Evolutionary conservation across 345 rosid species (phyloP).

Genomic region (Eucalyptus marginata): DNA sequence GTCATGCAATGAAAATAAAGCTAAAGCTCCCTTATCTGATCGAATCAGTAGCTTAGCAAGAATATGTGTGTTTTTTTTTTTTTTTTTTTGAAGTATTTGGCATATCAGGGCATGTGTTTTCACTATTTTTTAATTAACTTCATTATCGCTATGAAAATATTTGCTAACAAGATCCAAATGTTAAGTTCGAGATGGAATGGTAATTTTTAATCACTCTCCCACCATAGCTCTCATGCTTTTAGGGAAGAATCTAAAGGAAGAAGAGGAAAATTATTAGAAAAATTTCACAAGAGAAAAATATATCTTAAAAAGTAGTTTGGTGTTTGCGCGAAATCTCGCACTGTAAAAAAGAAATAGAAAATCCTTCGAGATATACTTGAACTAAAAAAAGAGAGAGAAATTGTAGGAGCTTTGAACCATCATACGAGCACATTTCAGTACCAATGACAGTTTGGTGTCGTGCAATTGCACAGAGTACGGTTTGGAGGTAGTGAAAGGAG

Average conservation of each 20-base stretch:
- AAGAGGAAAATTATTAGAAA: background rate
- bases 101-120: accelerated
- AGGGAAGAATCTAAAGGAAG: background rate
- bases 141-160: background rate
- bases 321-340: background rate
- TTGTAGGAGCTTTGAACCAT: accelerated
- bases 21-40: accelerated
- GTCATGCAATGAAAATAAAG: background rate
- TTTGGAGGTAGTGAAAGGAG: background rate
- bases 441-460: background rate
- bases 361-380: background rate
- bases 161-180: background rate
- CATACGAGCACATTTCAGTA: background rate
- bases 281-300: background rate
- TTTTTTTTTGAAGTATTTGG: background rate
- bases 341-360: background rate
- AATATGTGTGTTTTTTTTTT: accelerated
- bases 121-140: background rate
- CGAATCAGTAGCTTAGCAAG: accelerated
- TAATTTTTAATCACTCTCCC: background rate
- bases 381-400: background rate
- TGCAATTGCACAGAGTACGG: background rate
- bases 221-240: background rate
- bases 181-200: background rate
- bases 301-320: background rate